phyloP scores from a whole-genome alignment of 2,329 filamentous ascomycete species.

The Colletotrichum tabaci region DNA sequence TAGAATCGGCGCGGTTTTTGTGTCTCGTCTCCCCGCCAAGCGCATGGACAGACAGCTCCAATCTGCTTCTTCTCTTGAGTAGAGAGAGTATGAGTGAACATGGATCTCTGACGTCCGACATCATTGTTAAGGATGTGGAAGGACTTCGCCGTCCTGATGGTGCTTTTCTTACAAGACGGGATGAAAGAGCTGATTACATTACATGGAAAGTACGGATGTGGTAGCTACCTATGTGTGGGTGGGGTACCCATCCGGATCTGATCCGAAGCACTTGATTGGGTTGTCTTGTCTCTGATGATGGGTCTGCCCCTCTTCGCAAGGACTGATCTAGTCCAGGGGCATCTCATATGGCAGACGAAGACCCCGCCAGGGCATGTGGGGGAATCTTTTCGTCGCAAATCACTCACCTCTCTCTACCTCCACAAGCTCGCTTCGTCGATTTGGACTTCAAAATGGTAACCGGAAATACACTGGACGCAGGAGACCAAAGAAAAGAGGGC shows the following conservation, averaged over 20 bases:
- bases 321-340: slow-evolving; percentile 3
- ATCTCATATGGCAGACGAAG: slow-evolving; percentile 12
- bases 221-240: too few relatives aligned
- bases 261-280: background rate
- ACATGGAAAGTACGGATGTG: too few relatives aligned
- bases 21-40: background rate
- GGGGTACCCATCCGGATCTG: background rate
- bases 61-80: background rate
- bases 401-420: background rate
- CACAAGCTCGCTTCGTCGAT: background rate
- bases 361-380: slow-evolving; percentile 19
- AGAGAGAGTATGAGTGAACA: background rate
- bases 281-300: background rate
- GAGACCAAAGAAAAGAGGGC: too few relatives aligned
- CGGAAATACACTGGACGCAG: background rate
- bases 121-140: background rate
- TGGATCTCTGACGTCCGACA: background rate
- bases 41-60: background rate
- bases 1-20: slow-evolving; percentile 6
- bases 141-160: background rate
- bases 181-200: background rate
- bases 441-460: background rate
- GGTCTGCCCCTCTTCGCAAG: background rate
- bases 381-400: slow-evolving; percentile 10
- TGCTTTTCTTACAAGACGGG: background rate